Base-by-base conservation (phyloP, 1,284 basidiomycete genomes). In the Cutaneotrichosporon dermatis region DNA sequence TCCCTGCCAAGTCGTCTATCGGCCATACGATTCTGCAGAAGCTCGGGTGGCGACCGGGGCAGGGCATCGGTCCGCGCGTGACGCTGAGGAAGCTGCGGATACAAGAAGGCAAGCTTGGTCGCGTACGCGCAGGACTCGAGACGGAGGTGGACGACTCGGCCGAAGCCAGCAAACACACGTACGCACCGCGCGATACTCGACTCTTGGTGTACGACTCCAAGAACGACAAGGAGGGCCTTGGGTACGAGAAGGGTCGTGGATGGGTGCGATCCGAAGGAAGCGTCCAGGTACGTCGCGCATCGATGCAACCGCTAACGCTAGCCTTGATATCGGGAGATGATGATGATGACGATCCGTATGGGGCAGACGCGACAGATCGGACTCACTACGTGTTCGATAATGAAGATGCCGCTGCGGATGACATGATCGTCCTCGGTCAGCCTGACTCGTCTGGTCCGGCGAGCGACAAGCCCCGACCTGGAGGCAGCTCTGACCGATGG, bases 31-130 rank as follows among this genome's bases (percentile, higher is more conserved):
- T 98, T 4, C 82, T 99, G 51, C 88, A 87, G 77, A 93, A 92
- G 76, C 95, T 98, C 86, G 95, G 95, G 0, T 98, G 95, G 95
- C 83, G 88, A 58, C 79, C 86, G 0, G 95, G 94, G 0, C 92
- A 96, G 75, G 95, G 93, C 4, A 85, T 98, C 34, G 95, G 95
- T 0, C 92, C 93, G 1, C 85, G 93, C 6, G 81, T 98, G n/a
- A 86, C 90, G 2, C 84, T 88, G 58, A 82, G 85, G 42, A 86
- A 90, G 70, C 84, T 88, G 42, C 84, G 83, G 65, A 80, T 85
- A 13, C 90, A 93, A 71, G 85, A 89, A 68, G 83, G 40, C 77
- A 83, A 70, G 79, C 80, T 57, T 65, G 80, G 60, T 6, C 52
- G 72, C 66, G 57, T 56, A 53, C 60, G 51, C 59, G 70, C 40